phyloP scores from a whole-genome alignment of 177 flowering plant genomes.

The Tripterygium wilfordii region DNA sequence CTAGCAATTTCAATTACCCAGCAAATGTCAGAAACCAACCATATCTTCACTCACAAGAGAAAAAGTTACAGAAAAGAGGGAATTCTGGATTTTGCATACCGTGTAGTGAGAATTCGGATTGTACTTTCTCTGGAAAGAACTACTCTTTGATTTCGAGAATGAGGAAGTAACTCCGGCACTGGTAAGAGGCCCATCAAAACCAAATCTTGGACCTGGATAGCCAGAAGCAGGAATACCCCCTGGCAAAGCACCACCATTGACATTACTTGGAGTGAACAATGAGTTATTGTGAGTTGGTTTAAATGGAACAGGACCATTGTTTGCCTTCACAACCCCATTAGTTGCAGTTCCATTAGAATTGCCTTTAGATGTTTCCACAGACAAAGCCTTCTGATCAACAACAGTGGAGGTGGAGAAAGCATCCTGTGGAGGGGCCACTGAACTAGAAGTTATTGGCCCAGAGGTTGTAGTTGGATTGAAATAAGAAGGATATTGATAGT shows the following conservation, averaged over 20 bases:
- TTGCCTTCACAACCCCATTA: conserved; percentile 35
- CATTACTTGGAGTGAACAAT: conserved; percentile 22
- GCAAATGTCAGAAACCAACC: too few relatives aligned
- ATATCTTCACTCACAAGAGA: not conserved
- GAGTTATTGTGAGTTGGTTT: conserved; percentile 25
- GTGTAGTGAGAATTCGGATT: conserved; percentile 29
- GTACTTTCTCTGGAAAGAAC: conserved; percentile 22
- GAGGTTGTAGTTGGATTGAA: conserved; percentile 36
- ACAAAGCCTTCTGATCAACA: conserved; percentile 32
- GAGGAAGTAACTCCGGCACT: conserved; percentile 12
- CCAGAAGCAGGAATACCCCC: conserved; percentile 35
- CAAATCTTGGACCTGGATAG: conserved; percentile 42
- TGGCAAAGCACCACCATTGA: too few relatives aligned
- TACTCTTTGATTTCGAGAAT: conserved; percentile 17
- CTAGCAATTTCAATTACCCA: too few relatives aligned
- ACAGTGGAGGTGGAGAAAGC: conserved; percentile 24
- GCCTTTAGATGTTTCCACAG: conserved; percentile 32
- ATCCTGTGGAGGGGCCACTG: conserved; percentile 18
- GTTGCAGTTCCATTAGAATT: conserved; percentile 22
- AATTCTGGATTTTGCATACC: conserved; percentile 23
- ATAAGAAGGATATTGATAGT: conserved; percentile 55
- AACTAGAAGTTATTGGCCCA: conserved; percentile 24
- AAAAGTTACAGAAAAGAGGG: not conserved
- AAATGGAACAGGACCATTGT: conserved; percentile 21
- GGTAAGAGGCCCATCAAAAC: conserved; percentile 55